These are phyloP conservation scores for Chalaropsis ovoidea DNA, from an alignment of 2,329 filamentous ascomycete species.

Conservation along the genomic window DNA sequence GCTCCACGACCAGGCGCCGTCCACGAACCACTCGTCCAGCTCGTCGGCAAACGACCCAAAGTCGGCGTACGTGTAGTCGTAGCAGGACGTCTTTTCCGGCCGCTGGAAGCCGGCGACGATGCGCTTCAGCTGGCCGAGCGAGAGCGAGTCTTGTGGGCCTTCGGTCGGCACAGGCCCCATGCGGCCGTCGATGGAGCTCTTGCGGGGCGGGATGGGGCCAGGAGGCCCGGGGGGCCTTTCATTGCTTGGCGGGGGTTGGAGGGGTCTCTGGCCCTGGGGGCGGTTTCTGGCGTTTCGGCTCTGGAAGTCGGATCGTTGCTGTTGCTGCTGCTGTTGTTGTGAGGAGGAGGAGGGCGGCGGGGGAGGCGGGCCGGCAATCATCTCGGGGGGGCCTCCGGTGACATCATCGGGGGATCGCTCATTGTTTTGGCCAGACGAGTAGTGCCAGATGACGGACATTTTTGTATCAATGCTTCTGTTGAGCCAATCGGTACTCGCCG, in stretches of 20 bases:
- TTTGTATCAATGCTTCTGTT: not conserved
- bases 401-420: conserved; percentile 20
- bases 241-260: not conserved
- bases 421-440: conserved; percentile 14
- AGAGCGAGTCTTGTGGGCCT: conserved; percentile 52
- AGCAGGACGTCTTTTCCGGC: conserved; percentile 54
- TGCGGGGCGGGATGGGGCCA: conserved; percentile 23
- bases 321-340: conserved; percentile 15
- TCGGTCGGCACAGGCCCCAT: conserved; percentile 33
- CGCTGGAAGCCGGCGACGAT: conserved; percentile 65
- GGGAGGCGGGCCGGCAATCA: conserved; percentile 12
- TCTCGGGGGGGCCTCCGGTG: conserved; percentile 16
- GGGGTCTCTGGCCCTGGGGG: conserved; percentile 8
- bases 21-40: conserved; percentile 95
- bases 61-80: conserved; percentile 77
- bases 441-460: conserved; percentile 22
- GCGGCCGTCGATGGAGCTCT: conserved; percentile 29
- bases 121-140: conserved; percentile 60
- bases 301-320: conserved; percentile 18
- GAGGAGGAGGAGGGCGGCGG: not conserved
- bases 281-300: not conserved
- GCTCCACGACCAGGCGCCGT: conserved; percentile 74
- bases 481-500: not conserved
- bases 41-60: conserved; percentile 69
- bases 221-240: conserved; percentile 2